Evolutionary conservation across 75 land plant genomes (phyloP), one percentile per base, ranked within the genome.

Genomic region (Ceratopteris richardii): DNA sequence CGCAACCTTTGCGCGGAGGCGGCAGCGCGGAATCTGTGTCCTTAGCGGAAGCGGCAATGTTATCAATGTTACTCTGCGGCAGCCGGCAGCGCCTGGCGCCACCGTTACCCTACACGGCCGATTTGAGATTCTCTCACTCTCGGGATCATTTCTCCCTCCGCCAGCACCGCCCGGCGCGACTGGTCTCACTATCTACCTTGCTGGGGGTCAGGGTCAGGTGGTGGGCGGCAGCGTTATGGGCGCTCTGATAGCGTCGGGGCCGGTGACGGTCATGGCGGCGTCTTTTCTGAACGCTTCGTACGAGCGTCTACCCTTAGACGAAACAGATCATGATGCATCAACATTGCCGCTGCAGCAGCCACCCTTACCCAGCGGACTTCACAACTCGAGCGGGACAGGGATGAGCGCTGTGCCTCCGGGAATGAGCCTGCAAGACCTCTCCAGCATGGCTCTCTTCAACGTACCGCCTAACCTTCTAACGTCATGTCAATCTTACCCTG

Each of bases 21-120:
- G 86, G 21, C 80, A 81, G 44, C 67, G 82, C 26, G 90, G 86
- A 0, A 74, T 86, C 26, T 86, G 77, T 51, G 77, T 87, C 2
- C 63, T 87, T 31, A 68, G 79, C 39, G 91, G 79, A 43, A 69
- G 58, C 54, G 86, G 91, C 27, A 70, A 74, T 10, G 86, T 82
- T 1, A 17, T 66, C 18, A 73, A 78, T 56, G 86, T 87, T 13
- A 74, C 74, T 17, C 66, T 82, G 11, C 73, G 81, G 18, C 87
- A 82, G 68, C 81, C 79, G 10, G 67, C 80, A 2, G 60, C 75
- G 25, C 75, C 75, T 13, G 75, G 75, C 11, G 66, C 75, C 5
- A 72, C 75, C 2, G 75, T 72, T 18, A 72, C 75, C 56, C 52
- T 72, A 56, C 75, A 72, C 48, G 75, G 75, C 0, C 54, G 69